These are phyloP conservation scores for Trichoderma koningiopsis DNA, from an alignment of 2,329 filamentous ascomycete genomes.

Conservation along the genomic window DNA sequence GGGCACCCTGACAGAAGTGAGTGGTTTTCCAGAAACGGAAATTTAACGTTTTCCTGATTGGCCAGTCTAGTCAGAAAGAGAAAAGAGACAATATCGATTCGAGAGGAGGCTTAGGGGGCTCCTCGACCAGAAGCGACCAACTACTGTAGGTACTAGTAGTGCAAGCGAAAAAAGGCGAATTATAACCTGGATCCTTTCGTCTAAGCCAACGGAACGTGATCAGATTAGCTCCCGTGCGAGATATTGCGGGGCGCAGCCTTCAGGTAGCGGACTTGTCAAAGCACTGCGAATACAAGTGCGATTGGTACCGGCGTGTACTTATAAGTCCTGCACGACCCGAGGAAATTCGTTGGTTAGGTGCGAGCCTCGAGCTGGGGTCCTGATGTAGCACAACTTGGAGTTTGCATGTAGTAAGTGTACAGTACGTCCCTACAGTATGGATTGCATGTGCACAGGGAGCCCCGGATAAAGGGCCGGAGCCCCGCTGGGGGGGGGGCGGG, in stretches of 20 bases:
- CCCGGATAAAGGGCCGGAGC: not conserved
- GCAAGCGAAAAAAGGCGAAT: not conserved
- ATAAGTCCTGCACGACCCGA: not conserved
- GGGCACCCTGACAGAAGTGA: not conserved
- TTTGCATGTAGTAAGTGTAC: too few species aligned
- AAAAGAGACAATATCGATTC: constrained; percentile 2
- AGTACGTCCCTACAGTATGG: too few species aligned
- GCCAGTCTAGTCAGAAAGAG: not conserved
- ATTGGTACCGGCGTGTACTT: not conserved
- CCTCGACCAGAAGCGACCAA: not conserved
- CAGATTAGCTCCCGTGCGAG: constrained; percentile 10
- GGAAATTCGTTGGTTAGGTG: not conserved
- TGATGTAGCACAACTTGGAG: not conserved
- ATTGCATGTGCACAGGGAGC: not conserved
- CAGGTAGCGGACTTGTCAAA: not conserved
- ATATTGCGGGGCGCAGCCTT: not conserved
- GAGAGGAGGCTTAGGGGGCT: not conserved
- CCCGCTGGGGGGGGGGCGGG: constrained; percentile 2
- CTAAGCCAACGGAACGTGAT: constrained; percentile 5
- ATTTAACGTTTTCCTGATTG: not conserved
- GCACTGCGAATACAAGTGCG: not conserved
- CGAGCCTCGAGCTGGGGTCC: not conserved
- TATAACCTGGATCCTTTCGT: not conserved
- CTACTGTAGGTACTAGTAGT: not conserved
- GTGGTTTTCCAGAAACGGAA: not conserved